Conservation (phyloP, 2,329 filamentous ascomycete species). For the Pseudopyrenochaeta lycopersici region DNA sequence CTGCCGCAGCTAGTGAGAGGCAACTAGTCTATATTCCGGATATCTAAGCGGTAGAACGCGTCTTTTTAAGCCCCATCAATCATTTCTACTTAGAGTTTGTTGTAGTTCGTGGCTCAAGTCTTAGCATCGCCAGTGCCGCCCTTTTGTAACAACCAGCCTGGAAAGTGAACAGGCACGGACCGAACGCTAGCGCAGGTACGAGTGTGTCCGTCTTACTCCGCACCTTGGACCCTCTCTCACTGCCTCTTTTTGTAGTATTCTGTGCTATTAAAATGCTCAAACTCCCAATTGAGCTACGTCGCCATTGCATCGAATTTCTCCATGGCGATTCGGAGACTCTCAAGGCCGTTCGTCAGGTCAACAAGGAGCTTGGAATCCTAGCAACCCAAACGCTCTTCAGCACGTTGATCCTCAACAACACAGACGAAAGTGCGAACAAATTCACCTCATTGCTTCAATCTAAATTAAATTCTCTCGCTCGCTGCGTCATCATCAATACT, state of each 20-base stretch:
- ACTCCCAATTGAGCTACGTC: conserved; percentile 8
- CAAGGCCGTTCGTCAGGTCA: conserved; percentile 6
- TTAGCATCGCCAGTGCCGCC: no score
- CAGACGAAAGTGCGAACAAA: conserved; percentile 6
- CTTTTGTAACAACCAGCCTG: no score
- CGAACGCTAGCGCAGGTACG: no score
- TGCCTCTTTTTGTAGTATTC: not conserved
- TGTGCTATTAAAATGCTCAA: not conserved
- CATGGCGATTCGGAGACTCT: conserved; percentile 3
- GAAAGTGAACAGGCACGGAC: no score
- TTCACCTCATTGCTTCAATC: conserved; percentile 4
- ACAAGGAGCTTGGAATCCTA: conserved; percentile 3
- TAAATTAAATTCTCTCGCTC: conserved; percentile 1
- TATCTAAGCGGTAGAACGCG: conserved; percentile 37
- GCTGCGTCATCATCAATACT: conserved; percentile 11
- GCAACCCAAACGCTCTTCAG: conserved; percentile 13
- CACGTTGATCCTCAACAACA: conserved; percentile 1
- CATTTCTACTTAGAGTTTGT: not conserved
- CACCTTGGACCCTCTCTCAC: no score
- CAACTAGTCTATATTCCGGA: conserved; percentile 21
- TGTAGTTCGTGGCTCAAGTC: no score
- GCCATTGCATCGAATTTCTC: conserved; percentile 6
- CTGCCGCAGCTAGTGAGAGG: not conserved
- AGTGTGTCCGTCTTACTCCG: no score
- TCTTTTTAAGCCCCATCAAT: not conserved